These are phyloP conservation scores for Eucalyptus urophylla DNA, from an alignment of 345 rosid genomes.

Conservation along the genomic window DNA sequence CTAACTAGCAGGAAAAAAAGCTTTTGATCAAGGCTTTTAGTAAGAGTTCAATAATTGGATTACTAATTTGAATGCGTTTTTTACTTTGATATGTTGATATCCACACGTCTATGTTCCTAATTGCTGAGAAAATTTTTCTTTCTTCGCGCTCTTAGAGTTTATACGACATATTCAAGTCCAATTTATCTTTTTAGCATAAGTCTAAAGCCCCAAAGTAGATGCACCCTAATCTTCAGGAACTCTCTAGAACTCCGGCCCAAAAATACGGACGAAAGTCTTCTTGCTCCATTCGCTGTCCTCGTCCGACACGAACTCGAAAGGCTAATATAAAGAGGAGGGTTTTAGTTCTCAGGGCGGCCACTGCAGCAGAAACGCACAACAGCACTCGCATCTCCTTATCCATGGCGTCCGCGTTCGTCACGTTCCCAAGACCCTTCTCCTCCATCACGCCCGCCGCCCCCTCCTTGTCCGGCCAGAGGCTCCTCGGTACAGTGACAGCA, in stretches of 20 bases:
- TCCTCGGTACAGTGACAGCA: not conserved
- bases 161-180: no score
- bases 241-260: not conserved
- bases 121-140: no score
- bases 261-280: not conserved
- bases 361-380: not conserved
- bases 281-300: not conserved
- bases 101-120: rapidly evolving
- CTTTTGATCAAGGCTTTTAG: rapidly evolving
- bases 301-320: not conserved
- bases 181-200: no score
- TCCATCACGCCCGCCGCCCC: constrained; percentile 5
- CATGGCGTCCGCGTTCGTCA: constrained; percentile 47
- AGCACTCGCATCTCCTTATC: not conserved
- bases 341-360: not conserved
- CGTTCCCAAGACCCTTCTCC: constrained; percentile 29
- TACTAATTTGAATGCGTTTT: rapidly evolving
- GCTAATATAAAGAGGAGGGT: not conserved
- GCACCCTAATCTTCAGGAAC: not conserved
- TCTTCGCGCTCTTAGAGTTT: no score
- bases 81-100: no score
- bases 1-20: rapidly evolving
- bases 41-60: rapidly evolving
- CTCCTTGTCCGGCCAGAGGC: not conserved
- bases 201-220: not conserved